Evolutionary conservation across 805 yeast genomes (phyloP).

Genomic region (Candida boidinii): DNA sequence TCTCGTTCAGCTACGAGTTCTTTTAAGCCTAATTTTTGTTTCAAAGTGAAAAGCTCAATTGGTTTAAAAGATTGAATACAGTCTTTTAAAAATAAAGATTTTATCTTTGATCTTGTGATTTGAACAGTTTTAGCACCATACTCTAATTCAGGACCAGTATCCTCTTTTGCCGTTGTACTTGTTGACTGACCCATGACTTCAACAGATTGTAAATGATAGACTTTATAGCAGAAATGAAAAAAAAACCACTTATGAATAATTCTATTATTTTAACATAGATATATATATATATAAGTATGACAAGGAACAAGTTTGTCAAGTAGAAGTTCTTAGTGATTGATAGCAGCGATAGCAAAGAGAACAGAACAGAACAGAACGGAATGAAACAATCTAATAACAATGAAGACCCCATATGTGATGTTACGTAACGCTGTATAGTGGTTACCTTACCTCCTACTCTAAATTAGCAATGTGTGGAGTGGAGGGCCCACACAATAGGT

Average conservation of each 20-base stretch:
- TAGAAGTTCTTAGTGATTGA: too few relatives aligned
- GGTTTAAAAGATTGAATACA: conserved; percentile 12
- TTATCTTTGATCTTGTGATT: conserved; percentile 10
- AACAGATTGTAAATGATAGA: neutral
- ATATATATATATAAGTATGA: too few relatives aligned
- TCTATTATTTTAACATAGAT: neutral
- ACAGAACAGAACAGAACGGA: too few relatives aligned
- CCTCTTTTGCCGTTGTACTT: conserved; percentile 6
- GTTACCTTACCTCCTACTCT: too few relatives aligned
- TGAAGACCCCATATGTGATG: too few relatives aligned
- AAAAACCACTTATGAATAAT: neutral
- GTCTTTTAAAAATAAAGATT: conserved; percentile 9
- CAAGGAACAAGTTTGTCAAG: too few relatives aligned
- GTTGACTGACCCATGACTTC: conserved; percentile 15
- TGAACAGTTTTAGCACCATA: conserved; percentile 5
- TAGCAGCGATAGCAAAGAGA: too few relatives aligned
- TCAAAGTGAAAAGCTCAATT: conserved; percentile 16
- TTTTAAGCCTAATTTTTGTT: conserved; percentile 12
- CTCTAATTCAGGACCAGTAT: conserved; percentile 2
- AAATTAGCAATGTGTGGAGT: too few relatives aligned
- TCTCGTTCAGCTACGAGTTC: conserved; percentile 15
- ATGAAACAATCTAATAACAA: too few relatives aligned
- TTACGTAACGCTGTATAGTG: too few relatives aligned
- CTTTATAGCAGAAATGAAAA: neutral
- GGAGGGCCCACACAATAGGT: too few relatives aligned